A percentile compares a stretch with the other conserved stretches of the same genome.
phyloP scores from a whole-genome alignment of 148 eudicot genomes.

The Camellia japonica region DNA sequence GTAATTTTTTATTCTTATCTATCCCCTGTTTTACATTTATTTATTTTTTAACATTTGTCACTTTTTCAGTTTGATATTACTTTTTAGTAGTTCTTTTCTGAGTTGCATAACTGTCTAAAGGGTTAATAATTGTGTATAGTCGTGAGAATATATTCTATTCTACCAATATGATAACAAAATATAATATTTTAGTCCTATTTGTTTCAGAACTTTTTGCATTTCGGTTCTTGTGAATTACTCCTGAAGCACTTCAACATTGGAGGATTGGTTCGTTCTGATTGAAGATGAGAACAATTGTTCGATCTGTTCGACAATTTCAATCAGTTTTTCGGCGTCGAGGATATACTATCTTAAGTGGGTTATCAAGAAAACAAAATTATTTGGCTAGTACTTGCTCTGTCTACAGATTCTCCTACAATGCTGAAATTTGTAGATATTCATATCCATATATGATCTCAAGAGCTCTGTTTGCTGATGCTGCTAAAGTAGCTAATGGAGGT shows the following conservation, averaged over 20 bases:
- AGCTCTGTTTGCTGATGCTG: conserved; percentile 46
- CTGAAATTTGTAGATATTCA: conserved; percentile 24
- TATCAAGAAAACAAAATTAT: conserved; percentile 29
- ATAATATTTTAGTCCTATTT: not conserved
- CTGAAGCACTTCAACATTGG: not conserved
- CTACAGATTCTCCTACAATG: conserved; percentile 28
- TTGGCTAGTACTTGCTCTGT: conserved; percentile 18
- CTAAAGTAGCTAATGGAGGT: conserved; percentile 47
- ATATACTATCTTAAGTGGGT: conserved; percentile 22
- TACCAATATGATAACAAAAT: not conserved
- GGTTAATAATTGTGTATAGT: not conserved
- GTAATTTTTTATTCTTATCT: too few species aligned
- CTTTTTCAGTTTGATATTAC: not conserved
- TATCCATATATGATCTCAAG: conserved; percentile 38
- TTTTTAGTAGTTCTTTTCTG: not conserved
- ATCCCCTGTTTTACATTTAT: not conserved
- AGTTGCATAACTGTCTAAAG: not conserved
- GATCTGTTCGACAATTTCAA: conserved; percentile 35
- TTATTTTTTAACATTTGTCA: not conserved
- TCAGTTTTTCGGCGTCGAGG: conserved; percentile 36
- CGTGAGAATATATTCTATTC: not conserved
- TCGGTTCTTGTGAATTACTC: conserved; percentile 24
- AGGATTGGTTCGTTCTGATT: conserved; percentile 1
- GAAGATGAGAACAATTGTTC: conserved; percentile 56
- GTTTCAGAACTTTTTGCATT: conserved; percentile 15